A percentile compares a stretch with the other conserved stretches of the same genome.
phyloP scores from a whole-genome alignment of 2,329 filamentous ascomycete species.

The Dendrostoma leiphaemia region DNA sequence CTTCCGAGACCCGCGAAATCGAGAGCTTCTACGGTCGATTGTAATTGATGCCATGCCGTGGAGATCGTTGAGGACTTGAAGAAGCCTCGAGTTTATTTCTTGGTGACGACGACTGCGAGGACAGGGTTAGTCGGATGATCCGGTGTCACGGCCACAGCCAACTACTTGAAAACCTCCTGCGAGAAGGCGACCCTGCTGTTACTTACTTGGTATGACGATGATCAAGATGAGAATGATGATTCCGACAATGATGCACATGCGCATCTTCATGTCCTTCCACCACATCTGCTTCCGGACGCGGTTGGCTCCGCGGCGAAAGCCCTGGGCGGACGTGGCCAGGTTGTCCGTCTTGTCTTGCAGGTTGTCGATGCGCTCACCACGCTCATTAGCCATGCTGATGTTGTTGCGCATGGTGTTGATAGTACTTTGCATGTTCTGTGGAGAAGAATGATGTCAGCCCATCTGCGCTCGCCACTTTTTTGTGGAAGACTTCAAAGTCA shows the following conservation, averaged over 20 bases:
- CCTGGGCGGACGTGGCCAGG: slow-evolving; percentile 86
- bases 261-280: slow-evolving; percentile 99
- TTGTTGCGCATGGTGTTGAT: slow-evolving; percentile 96
- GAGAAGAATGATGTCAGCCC: slow-evolving; percentile 5
- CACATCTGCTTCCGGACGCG: slow-evolving; percentile 97
- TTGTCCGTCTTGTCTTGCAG: slow-evolving; percentile 95
- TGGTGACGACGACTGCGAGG: slow-evolving; percentile 21
- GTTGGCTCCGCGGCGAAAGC: slow-evolving; percentile 95
- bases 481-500: background rate
- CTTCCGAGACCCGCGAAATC: slow-evolving; percentile 6
- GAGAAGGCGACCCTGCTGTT: background rate
- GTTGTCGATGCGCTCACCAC: slow-evolving; percentile 83
- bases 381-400: slow-evolving; percentile 93
- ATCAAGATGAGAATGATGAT: slow-evolving; percentile 89
- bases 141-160: too few species aligned
- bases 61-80: slow-evolving; percentile 1
- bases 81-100: background rate
- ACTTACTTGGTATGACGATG: slow-evolving; percentile 92
- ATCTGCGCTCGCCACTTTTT: background rate
- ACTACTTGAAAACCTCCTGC: background rate
- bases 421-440: slow-evolving; percentile 94
- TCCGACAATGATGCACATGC: slow-evolving; percentile 89
- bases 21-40: slow-evolving; percentile 5
- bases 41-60: slow-evolving; percentile 10
- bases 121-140: background rate